phyloP scores from a whole-genome alignment of 805 yeast species.

The Sugiyamaella floridensis region DNA sequence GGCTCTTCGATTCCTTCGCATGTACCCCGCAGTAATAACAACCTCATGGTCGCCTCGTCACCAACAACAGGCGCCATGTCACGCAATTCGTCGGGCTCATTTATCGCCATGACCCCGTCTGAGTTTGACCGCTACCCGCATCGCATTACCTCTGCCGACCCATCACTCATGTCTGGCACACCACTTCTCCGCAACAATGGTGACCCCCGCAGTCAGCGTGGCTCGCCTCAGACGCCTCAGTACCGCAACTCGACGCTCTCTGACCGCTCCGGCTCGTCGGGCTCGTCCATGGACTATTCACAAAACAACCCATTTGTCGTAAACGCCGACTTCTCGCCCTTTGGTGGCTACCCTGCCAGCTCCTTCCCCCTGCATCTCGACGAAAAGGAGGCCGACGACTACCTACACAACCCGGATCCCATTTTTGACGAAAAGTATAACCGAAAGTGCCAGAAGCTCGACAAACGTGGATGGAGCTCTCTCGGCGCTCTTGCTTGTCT shows the following conservation, averaged over 20 bases:
- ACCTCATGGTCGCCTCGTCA: conserved; percentile 8
- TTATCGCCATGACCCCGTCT: conserved; percentile 19
- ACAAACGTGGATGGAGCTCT: conserved; percentile 32
- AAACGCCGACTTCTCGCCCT: conserved; percentile 51
- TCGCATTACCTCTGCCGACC: conserved; percentile 23
- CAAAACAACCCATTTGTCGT: conserved; percentile 27
- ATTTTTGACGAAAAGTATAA: conserved; percentile 83
- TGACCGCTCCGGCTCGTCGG: conserved; percentile 18
- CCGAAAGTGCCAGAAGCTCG: conserved; percentile 30
- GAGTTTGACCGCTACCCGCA: conserved; percentile 34
- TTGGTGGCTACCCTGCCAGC: conserved; percentile 94
- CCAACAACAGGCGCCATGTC: conserved; percentile 5
- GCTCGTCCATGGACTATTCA: conserved; percentile 13
- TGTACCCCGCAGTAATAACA: conserved; percentile 1
- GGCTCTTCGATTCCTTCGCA: neutral
- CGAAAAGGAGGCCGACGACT: conserved; percentile 93
- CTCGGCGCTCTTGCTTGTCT: conserved; percentile 42
- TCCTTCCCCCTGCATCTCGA: conserved; percentile 86
- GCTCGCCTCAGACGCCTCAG: neutral
- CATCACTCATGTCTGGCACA: conserved; percentile 8
- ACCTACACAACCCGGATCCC: conserved; percentile 93
- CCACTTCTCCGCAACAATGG: conserved; percentile 1
- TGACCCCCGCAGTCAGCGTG: neutral
- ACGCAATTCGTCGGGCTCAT: conserved; percentile 19
- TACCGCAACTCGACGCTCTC: conserved; percentile 18